Conservation (phyloP, 2,329 filamentous ascomycete species). For the Huntiella bhutanensis region DNA sequence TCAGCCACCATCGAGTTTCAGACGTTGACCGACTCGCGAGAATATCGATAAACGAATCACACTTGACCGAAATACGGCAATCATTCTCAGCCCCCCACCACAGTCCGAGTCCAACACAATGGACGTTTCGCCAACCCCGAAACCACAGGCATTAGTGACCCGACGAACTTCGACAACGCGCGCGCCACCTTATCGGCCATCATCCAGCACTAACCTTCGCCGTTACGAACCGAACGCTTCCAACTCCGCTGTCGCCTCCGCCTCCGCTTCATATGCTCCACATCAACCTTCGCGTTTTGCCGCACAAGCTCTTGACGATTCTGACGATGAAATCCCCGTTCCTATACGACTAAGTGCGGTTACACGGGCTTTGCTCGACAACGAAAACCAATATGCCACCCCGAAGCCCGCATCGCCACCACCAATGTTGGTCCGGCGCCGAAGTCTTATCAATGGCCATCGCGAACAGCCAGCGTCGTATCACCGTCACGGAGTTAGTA, state of each 20-base stretch:
- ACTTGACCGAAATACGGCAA: neutral
- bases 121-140: too few relatives aligned
- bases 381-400: constrained; percentile 31
- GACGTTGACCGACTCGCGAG: too few relatives aligned
- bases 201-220: constrained; percentile 26
- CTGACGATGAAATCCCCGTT: constrained; percentile 80
- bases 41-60: too few relatives aligned
- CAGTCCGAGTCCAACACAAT: too few relatives aligned
- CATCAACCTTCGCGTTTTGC: constrained; percentile 24
- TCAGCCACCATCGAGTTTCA: too few relatives aligned
- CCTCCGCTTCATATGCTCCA: constrained; percentile 16
- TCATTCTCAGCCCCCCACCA: too few relatives aligned
- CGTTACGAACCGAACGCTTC: constrained; percentile 28
- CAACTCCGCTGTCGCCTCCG: constrained; percentile 15
- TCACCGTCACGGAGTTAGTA: too few relatives aligned
- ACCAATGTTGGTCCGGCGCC: constrained; percentile 24
- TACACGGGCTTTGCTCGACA: constrained; percentile 65
- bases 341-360: constrained; percentile 88
- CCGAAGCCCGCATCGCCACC: constrained; percentile 28
- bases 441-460: constrained; percentile 25
- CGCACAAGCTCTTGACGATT: constrained; percentile 44
- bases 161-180: constrained; percentile 32
- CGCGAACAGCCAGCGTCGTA: neutral
- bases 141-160: constrained; percentile 19
- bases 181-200: constrained; percentile 32